Evolutionary conservation across 257 asterid species (phyloP).

Genomic region (Nicotiana undulata): DNA sequence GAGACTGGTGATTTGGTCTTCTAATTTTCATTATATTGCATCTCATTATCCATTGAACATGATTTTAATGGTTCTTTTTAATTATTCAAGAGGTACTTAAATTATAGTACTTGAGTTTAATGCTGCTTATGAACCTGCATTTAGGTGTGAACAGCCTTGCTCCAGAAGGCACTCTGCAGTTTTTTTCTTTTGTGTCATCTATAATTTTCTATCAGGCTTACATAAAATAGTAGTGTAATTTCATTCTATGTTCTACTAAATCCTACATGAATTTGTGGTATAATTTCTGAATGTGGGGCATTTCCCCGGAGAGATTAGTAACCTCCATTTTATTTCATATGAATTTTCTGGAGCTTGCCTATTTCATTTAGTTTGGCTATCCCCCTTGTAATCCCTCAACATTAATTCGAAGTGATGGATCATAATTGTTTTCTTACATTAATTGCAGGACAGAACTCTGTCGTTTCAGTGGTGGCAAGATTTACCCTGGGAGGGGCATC

Average conservation of each 20-base stretch:
- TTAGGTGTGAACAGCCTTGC: background rate
- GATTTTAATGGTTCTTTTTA: background rate
- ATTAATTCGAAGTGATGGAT: background rate
- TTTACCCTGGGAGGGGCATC: constrained; percentile 77
- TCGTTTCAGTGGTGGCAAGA: constrained; percentile 77
- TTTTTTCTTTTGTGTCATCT: background rate
- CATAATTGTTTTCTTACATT: background rate
- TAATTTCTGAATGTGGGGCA: background rate
- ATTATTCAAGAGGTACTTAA: background rate
- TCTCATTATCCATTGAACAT: too few relatives aligned
- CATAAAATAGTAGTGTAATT: background rate
- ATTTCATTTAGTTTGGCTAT: background rate
- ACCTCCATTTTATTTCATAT: background rate
- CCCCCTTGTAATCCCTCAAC: background rate
- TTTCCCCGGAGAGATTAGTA: background rate
- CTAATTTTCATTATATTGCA: too few relatives aligned
- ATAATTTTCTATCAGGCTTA: background rate
- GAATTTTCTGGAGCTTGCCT: background rate
- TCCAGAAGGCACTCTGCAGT: background rate
- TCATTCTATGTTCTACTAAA: background rate
- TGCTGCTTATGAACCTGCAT: background rate
- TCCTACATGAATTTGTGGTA: background rate
- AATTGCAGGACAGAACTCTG: constrained; percentile 70
- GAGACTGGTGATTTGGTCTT: background rate
- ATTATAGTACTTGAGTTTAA: background rate